Base-by-base conservation (phyloP, 2,329 filamentous ascomycete species). In the Fusarium pseudonygamai region DNA sequence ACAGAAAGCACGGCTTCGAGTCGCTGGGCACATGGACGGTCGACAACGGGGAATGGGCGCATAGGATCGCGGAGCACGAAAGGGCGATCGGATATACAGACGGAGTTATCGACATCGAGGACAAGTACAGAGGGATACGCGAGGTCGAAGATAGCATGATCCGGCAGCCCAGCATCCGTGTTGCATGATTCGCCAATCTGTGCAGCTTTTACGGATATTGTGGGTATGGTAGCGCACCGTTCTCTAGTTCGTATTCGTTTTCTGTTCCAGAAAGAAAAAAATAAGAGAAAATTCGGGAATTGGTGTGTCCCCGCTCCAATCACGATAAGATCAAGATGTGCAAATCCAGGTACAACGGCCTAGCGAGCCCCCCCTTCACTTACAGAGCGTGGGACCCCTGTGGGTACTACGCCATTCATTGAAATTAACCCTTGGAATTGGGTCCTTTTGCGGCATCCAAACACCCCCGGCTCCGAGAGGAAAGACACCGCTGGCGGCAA, bases 91-190 rank as follows among this genome's bases (percentile, higher is more conserved):
- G 70, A 43, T 59, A 69, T 69, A 69, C 40, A 34, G 26, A 69
- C 16, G 67, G 64, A 46, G 62, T 56, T 15, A 67, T 53, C 37
- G 28, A 52, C 9, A 39, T 76, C 12, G 60, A 49, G 26, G 39
- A 52, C 22, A 58, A 52, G 34, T 77, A 60, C 52, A 62, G 49
- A 40, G 75, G 69, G 14, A 61, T 77, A 50, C 42, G 30, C 36
- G 75, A 77, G 36, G 67, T 61, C 7, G 75, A 77, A 58, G 67
- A 71, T 72, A 74, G 69, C 46, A 77, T 77, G 75, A 75, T 77
- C 59, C 75, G 75, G 55, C 50, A 57, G 22, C 71, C 71, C 24
- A 55, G 6, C n/a, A 64, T 68, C 67, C 67, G 71, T 55, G 46
- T 71, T 55, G 56, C 40, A 47, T 64, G 45, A 73, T 63, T 71